Percentiles rank a stretch among this genome's conserved stretches.
phyloP scores from a whole-genome alignment of 805 yeast genomes.

The Nakazawaea ernobii region DNA sequence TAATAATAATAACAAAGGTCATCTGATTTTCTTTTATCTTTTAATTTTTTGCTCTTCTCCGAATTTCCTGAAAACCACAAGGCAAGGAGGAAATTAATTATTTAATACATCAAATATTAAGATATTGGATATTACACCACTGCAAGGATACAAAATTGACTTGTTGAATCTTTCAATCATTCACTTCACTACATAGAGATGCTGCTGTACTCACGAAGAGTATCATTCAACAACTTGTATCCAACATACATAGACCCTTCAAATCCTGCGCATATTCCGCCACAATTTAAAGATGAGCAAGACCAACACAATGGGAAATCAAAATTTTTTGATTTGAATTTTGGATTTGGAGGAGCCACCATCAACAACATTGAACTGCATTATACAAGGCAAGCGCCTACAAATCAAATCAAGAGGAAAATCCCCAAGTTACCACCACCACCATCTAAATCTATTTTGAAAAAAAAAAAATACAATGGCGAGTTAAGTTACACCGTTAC shows the following conservation, averaged over 20 bases:
- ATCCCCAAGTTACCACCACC: slow-evolving; percentile 22
- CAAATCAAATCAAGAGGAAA: slow-evolving; percentile 15
- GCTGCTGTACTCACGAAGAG: slow-evolving; percentile 28
- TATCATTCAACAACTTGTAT: slow-evolving; percentile 37
- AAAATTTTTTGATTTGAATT: slow-evolving; percentile 12
- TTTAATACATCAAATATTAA: too few relatives aligned
- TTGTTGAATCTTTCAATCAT: neutral
- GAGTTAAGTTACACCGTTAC: slow-evolving; percentile 13
- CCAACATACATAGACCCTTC: slow-evolving; percentile 23
- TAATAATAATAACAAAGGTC: neutral
- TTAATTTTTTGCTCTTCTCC: too few relatives aligned
- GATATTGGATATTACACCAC: neutral
- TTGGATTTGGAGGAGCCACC: slow-evolving; percentile 20
- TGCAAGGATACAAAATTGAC: neutral
- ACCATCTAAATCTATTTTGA: slow-evolving; percentile 34
- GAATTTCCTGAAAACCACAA: too few relatives aligned
- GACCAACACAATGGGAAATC: slow-evolving; percentile 1
- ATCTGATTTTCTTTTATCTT: neutral
- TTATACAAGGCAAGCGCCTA: slow-evolving; percentile 5
- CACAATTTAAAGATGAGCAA: slow-evolving; percentile 12
- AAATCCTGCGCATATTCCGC: slow-evolving; percentile 14
- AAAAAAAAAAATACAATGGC: slow-evolving; percentile 23
- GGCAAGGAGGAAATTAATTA: too few relatives aligned
- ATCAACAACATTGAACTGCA: slow-evolving; percentile 13
- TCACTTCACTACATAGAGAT: neutral